phyloP scores from a whole-genome alignment of 176 grass and related monocot species.

The Ensete glaucum region DNA sequence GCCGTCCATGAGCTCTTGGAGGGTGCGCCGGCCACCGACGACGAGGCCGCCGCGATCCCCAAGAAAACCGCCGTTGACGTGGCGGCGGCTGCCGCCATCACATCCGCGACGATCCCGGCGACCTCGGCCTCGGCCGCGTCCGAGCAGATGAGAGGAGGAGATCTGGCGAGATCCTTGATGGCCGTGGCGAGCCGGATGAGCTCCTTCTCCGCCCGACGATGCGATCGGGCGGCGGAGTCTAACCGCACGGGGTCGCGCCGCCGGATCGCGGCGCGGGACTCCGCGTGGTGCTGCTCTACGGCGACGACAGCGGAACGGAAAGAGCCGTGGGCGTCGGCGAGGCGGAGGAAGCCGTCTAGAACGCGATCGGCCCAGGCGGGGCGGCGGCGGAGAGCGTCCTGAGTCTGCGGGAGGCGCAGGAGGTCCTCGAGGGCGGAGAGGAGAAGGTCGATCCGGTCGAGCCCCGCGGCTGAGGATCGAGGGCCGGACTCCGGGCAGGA shows the following conservation, averaged over 20 bases:
- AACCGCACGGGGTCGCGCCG: conserved; percentile 25
- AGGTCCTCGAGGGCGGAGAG: conserved; percentile 39
- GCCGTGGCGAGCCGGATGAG: conserved; percentile 26
- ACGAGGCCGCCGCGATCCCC: conserved; percentile 28
- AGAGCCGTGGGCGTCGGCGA: conserved; percentile 52
- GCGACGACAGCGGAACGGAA: conserved; percentile 34
- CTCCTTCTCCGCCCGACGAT: conserved; percentile 32
- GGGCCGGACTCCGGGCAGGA: neutral
- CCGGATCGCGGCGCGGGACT: conserved; percentile 38
- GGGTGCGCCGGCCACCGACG: neutral
- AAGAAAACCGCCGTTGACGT: conserved; percentile 37
- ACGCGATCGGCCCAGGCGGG: conserved; percentile 19
- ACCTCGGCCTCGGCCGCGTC: conserved; percentile 23
- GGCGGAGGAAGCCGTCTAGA: conserved; percentile 48
- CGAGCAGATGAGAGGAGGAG: neutral
- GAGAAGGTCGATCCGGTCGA: conserved; percentile 32
- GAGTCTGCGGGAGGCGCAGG: conserved; percentile 32
- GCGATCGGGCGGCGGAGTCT: conserved; percentile 24
- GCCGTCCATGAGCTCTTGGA: conserved; percentile 14
- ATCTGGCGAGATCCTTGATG: conserved; percentile 16
- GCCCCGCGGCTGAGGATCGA: conserved; percentile 9
- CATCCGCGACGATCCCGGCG: conserved; percentile 37
- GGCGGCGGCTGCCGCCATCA: conserved; percentile 22
- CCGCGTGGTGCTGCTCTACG: conserved; percentile 26
- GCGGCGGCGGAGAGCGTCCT: conserved; percentile 6